Percentiles rank a stretch among this genome's conserved stretches.
phyloP scores from a whole-genome alignment of 805 yeast genomes.

The Teunomyces aglyptinius region DNA sequence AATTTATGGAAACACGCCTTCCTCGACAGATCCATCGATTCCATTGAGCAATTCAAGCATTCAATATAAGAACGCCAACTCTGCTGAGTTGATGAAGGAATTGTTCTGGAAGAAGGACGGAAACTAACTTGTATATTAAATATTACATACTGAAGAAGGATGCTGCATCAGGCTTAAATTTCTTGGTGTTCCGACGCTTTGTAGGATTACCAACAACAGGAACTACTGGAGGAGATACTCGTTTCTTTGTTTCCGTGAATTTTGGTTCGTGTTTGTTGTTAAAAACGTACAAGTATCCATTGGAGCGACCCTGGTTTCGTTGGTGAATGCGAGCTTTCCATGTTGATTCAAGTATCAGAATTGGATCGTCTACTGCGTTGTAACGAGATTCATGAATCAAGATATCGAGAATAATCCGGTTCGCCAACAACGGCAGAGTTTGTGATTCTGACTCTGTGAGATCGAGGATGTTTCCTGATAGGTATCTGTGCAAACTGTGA shows the following conservation, averaged over 20 bases:
- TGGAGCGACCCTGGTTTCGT: neutral
- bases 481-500: constrained; percentile 8
- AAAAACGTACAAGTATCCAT: constrained; percentile 1
- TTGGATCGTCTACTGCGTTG: neutral
- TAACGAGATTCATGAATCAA: neutral
- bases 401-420: constrained; percentile 1
- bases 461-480: neutral
- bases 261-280: neutral
- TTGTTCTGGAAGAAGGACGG: constrained; percentile 8
- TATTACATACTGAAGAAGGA: constrained; percentile 16
- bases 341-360: neutral
- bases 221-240: neutral
- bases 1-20: constrained; percentile 9
- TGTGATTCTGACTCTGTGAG: neutral
- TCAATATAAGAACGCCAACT: constrained; percentile 3
- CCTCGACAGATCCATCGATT: neutral
- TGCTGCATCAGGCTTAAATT: constrained; percentile 15
- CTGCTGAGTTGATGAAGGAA: constrained; percentile 9
- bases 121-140: neutral
- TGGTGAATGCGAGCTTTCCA: constrained; percentile 3
- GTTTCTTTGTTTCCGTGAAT: neutral
- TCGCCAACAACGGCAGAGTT: neutral
- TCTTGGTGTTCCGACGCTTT: constrained; percentile 2
- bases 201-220: neutral
- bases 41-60: neutral